Conservation (phyloP, 2,329 filamentous ascomycete species). For the Setomelanomma holmii region DNA sequence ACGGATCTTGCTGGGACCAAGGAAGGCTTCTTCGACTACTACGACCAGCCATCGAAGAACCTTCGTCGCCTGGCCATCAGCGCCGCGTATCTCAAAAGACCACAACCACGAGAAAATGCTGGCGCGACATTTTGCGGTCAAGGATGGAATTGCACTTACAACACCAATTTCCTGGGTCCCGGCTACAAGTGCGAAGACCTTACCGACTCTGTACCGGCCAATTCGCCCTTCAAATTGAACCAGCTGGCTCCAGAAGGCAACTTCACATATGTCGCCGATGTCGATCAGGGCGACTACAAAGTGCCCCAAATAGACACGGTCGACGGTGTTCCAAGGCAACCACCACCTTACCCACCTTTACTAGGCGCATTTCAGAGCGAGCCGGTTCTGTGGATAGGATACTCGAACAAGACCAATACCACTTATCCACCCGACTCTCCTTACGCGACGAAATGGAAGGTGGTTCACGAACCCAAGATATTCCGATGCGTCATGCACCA, state of each 20-base stretch:
- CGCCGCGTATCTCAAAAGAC: constrained; percentile 41
- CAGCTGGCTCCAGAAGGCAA: constrained; percentile 42
- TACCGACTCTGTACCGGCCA: constrained; percentile 12
- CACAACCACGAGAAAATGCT: constrained; percentile 33
- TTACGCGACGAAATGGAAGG: constrained; percentile 36
- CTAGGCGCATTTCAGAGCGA: constrained; percentile 45
- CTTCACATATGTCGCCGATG: constrained; percentile 38
- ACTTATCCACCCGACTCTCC: constrained; percentile 31
- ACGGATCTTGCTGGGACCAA: constrained; percentile 33
- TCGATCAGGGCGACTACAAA: constrained; percentile 41
- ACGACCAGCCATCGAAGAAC: constrained; percentile 46
- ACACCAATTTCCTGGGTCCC: constrained; percentile 42
- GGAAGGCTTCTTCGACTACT: constrained; percentile 45
- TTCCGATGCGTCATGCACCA: constrained; percentile 46
- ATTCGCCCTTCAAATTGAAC: constrained; percentile 38
- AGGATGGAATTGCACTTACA: constrained; percentile 48
- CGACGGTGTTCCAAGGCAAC: constrained; percentile 27
- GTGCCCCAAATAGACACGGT: constrained; percentile 34
- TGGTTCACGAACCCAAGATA: constrained; percentile 42
- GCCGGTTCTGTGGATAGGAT: constrained; percentile 47
- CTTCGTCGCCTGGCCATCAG: constrained; percentile 39
- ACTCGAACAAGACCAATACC: constrained; percentile 37
- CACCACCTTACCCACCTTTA: constrained; percentile 32
- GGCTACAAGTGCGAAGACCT: constrained; percentile 48
- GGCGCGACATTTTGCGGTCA: constrained; percentile 37